Evolutionary conservation across 768 basidiomycete genomes (phyloP).

Genomic region (Kockovaella imperatae): DNA sequence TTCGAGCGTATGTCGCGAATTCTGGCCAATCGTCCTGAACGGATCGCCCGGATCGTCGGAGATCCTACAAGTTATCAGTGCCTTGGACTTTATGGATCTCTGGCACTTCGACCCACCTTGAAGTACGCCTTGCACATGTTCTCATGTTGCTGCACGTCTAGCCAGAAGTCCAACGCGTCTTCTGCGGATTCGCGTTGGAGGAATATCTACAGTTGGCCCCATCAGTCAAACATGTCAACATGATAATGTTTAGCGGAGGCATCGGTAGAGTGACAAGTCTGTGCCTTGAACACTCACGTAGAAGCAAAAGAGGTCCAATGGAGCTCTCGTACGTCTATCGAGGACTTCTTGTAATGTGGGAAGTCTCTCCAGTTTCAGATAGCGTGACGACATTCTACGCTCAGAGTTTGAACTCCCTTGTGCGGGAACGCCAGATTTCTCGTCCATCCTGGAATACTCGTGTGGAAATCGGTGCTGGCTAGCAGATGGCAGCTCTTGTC

Average conservation of each 20-base stretch:
- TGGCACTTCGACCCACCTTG: conserved; percentile 50
- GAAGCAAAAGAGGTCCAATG: conserved; percentile 98
- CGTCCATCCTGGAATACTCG: conserved; percentile 24
- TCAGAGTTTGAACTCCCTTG: conserved; percentile 18
- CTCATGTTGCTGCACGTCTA: conserved; percentile 98
- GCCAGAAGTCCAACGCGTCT: conserved; percentile 96
- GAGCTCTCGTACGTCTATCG: conserved; percentile 79
- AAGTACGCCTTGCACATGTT: conserved; percentile 98
- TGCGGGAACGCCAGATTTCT: conserved; percentile 14
- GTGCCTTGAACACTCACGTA: conserved; percentile 58
- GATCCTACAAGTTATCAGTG: conserved; percentile 51
- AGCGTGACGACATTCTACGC: conserved; percentile 24
- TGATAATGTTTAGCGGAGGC: background rate
- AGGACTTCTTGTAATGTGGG: conserved; percentile 63
- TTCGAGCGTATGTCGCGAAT: conserved; percentile 88
- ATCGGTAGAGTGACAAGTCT: background rate
- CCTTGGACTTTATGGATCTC: background rate
- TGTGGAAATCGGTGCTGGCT: no score
- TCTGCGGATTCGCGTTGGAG: conserved; percentile 92
- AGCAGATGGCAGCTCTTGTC: no score
- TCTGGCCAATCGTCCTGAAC: conserved; percentile 98
- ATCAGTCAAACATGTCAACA: background rate
- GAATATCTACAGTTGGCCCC: conserved; percentile 58
- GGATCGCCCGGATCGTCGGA: conserved; percentile 83
- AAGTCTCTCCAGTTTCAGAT: conserved; percentile 39